These are phyloP conservation scores for Tetrapisispora arboricola DNA, from an alignment of 805 yeast species.

Conservation along the genomic window DNA sequence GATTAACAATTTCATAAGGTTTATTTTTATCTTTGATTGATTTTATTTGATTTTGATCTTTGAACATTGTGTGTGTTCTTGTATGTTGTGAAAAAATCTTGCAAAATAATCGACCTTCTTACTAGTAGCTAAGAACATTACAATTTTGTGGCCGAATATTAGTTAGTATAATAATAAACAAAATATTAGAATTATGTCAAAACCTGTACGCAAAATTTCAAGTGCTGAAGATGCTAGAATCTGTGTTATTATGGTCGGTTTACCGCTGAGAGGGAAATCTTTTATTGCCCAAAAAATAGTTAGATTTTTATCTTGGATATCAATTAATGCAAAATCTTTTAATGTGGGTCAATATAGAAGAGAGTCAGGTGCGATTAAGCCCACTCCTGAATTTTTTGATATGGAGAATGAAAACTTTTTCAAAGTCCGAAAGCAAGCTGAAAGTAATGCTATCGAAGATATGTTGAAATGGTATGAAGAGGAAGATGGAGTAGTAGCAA, in stretches of 20 bases:
- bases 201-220: conserved; percentile 18
- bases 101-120: too few relatives aligned
- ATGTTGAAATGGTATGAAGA: conserved; percentile 80
- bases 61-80: too few relatives aligned
- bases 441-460: conserved; percentile 59
- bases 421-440: conserved; percentile 56
- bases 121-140: too few relatives aligned
- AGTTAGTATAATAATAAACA: too few relatives aligned
- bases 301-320: conserved; percentile 84
- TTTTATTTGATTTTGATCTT: too few relatives aligned
- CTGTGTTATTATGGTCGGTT: conserved; percentile 82
- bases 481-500: conserved; percentile 80
- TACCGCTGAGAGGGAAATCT: conserved; percentile 89
- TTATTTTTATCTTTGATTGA: too few relatives aligned
- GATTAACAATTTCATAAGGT: too few relatives aligned
- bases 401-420: conserved; percentile 55
- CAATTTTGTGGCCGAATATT: too few relatives aligned
- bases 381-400: conserved; percentile 71
- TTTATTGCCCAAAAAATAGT: conserved; percentile 91
- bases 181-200: neutral
- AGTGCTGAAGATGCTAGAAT: conserved; percentile 51
- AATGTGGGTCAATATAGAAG: conserved; percentile 85
- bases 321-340: conserved; percentile 76
- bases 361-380: conserved; percentile 35
- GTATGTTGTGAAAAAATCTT: too few relatives aligned